Conservation (phyloP, 2,329 filamentous ascomycete genomes). For the Ophidiomyces ophidiicola region DNA sequence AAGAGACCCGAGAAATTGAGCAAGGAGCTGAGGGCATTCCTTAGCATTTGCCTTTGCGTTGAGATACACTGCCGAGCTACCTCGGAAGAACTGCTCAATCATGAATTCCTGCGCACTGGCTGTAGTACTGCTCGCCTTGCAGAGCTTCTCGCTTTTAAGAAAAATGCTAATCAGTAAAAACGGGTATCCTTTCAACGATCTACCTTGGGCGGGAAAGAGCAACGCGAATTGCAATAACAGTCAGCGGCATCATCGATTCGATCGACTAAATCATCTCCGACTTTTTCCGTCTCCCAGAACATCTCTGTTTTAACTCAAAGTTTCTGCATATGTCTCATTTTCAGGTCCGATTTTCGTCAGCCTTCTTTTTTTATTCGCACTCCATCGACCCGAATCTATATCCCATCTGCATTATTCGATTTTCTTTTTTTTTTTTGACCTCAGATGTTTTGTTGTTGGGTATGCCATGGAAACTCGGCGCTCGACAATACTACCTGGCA, state of each 20-base stretch:
- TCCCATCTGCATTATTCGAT: not conserved
- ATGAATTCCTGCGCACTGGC: conserved; percentile 89
- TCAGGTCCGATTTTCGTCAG: not conserved
- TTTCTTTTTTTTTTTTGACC: conserved; percentile 2
- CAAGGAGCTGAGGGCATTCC: conserved; percentile 94
- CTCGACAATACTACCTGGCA: conserved; percentile 1
- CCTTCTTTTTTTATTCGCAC: not conserved
- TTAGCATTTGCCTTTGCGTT: conserved; percentile 91
- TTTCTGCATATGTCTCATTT: not conserved
- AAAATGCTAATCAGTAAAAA: conserved; percentile 30
- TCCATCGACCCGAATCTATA: not conserved
- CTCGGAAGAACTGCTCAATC: conserved; percentile 73
- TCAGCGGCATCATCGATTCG: conserved; percentile 11
- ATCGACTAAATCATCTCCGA: not conserved
- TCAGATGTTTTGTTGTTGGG: conserved; percentile 1
- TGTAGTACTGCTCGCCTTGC: conserved; percentile 72
- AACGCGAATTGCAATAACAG: conserved; percentile 1
- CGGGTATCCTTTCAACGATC: no score
- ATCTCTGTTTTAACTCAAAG: not conserved
- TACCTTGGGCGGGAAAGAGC: no score
- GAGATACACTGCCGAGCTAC: conserved; percentile 91
- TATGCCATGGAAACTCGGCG: not conserved
- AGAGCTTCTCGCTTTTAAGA: conserved; percentile 64
- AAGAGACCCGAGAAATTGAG: conserved; percentile 98
- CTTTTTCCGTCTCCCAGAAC: not conserved